phyloP scores from a whole-genome alignment of 2,329 filamentous ascomycete species.

The Alternaria triticimaculans region DNA sequence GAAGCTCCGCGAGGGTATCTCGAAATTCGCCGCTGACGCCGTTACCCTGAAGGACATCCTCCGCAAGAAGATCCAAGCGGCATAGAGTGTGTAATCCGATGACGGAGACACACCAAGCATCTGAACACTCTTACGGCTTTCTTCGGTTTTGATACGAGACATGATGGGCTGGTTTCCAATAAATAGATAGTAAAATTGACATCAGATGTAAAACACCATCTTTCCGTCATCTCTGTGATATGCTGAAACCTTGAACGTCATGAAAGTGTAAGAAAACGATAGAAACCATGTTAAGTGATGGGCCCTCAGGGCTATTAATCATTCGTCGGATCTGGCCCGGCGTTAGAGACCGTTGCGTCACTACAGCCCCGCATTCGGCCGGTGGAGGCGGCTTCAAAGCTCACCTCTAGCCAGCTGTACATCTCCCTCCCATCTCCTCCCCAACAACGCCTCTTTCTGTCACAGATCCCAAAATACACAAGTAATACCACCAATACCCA shows the following conservation, averaged over 20 bases:
- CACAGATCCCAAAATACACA: conserved; percentile 17
- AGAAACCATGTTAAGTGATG: not conserved
- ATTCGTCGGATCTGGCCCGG: conserved; percentile 34
- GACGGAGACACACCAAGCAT: conserved; percentile 30
- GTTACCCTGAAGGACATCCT: conserved; percentile 92
- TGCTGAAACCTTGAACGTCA: conserved; percentile 7
- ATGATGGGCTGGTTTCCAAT: conserved; percentile 3
- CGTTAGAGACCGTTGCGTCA: conserved; percentile 38
- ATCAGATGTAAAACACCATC: conserved; percentile 11
- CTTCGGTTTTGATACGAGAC: conserved; percentile 10
- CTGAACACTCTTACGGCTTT: conserved; percentile 24
- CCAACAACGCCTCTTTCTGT: conserved; percentile 15
- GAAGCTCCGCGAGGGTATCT: conserved; percentile 99
- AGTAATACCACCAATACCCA: conserved; percentile 17
- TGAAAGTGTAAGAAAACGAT: not conserved
- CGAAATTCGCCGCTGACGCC: conserved; percentile 97
- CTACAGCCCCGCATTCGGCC: conserved; percentile 37
- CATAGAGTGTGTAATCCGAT: conserved; percentile 38
- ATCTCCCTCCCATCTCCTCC: conserved; percentile 1
- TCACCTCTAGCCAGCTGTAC: conserved; percentile 12
- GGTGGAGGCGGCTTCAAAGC: conserved; percentile 25
- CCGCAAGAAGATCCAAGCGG: conserved; percentile 75
- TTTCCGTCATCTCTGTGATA: not conserved
- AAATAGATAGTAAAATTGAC: conserved; percentile 29
- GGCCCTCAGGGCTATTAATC: conserved; percentile 28